Percentiles rank a stretch among this genome's conserved stretches.
phyloP scores from a whole-genome alignment of 73 alveolate genomes.

The Paramecium sonneborni region DNA sequence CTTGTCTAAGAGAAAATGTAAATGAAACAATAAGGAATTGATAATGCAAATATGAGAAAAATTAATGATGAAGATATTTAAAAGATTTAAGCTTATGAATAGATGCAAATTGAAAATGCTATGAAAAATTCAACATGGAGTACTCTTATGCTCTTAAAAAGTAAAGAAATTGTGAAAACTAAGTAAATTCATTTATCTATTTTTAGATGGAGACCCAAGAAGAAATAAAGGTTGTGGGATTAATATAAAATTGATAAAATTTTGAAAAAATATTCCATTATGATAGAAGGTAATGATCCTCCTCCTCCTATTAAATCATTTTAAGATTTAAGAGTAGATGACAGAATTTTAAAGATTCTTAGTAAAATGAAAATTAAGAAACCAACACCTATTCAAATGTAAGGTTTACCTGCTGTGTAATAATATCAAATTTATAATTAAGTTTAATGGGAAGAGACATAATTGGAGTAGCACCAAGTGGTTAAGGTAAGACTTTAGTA shows the following conservation, averaged over 20 bases:
- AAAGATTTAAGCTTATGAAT: conserved; percentile 32
- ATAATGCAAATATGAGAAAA: not conserved
- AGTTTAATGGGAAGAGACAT: conserved; percentile 91
- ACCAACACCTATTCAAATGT: conserved; percentile 69
- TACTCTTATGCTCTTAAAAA: conserved; percentile 16
- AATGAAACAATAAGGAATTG: not conserved
- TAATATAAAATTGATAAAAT: conserved; percentile 16
- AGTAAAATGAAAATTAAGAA: conserved; percentile 64
- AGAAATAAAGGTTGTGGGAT: conserved; percentile 59
- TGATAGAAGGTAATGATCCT: conserved; percentile 64
- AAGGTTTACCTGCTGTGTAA: conserved; percentile 69
- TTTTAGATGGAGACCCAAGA: conserved; percentile 68
- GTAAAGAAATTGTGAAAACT: conserved; percentile 33
- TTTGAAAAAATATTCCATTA: conserved; percentile 30
- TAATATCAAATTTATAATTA: conserved; percentile 6
- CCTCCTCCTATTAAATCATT: conserved; percentile 71
- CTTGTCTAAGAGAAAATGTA: not conserved
- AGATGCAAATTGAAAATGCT: conserved; percentile 53
- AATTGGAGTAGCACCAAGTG: conserved; percentile 93
- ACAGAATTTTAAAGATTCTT: conserved; percentile 47
- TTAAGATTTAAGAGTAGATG: conserved; percentile 57
- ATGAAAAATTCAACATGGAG: conserved; percentile 59
- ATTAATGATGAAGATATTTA: not conserved
- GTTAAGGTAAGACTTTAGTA: conserved; percentile 93
- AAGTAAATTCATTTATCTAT: not conserved